Conservation (phyloP, 208 protist genomes). For the Leishmania martiniquensis region DNA sequence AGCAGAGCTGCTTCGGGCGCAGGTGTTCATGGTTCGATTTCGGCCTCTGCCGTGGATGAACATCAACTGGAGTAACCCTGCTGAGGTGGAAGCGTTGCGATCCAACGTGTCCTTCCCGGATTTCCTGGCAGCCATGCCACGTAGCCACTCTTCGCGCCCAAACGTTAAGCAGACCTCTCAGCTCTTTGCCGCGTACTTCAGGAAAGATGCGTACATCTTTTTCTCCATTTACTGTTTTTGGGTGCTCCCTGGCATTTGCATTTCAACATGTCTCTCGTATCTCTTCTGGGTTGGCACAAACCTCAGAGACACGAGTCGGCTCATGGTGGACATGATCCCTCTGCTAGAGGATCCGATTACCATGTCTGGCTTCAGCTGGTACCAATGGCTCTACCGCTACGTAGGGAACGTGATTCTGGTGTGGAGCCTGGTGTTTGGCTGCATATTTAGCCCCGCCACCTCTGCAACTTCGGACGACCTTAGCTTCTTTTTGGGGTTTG, state of each 20-base stretch:
- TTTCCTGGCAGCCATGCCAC: constrained; percentile 30
- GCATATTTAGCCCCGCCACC: constrained; percentile 59
- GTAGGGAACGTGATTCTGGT: constrained; percentile 52
- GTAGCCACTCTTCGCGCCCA: constrained; percentile 29
- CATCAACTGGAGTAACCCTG: constrained; percentile 28
- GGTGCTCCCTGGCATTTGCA: constrained; percentile 57
- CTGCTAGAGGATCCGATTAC: constrained; percentile 76
- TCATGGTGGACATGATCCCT: constrained; percentile 59
- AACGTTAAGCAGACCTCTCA: constrained; percentile 44
- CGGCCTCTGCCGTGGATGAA: constrained; percentile 16
- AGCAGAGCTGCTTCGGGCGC: constrained; percentile 66
- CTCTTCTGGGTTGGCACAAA: constrained; percentile 63
- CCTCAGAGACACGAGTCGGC: constrained; percentile 49
- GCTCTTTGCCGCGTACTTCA: constrained; percentile 65
- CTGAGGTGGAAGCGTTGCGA: constrained; percentile 13
- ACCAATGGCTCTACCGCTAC: constrained; percentile 46
- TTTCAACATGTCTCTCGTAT: constrained; percentile 59
- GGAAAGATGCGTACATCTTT: constrained; percentile 56
- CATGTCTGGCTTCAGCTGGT: constrained; percentile 46
- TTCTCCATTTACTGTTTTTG: constrained; percentile 69
- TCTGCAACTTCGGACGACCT: constrained; percentile 38
- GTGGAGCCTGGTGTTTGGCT: constrained; percentile 55
- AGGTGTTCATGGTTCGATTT: constrained; percentile 60
- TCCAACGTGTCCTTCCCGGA: constrained; percentile 39
- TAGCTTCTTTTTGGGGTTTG: constrained; percentile 66